Conservation (phyloP, 1,139 yeast genomes). For the Zygoascus hellenicus region DNA sequence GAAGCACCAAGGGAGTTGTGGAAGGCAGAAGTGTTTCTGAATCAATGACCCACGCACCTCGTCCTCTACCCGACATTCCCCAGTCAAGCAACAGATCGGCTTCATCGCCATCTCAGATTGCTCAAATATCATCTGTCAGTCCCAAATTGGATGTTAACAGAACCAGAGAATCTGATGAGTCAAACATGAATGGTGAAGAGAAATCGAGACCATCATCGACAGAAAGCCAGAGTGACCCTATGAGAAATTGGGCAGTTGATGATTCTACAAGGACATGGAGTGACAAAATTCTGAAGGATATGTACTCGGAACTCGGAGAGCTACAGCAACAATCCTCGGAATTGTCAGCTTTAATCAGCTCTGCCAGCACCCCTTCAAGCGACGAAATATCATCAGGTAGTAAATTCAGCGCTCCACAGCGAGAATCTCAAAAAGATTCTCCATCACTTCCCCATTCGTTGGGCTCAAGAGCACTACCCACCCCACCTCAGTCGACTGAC, state of each 20-base stretch:
- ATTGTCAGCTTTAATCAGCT: conserved; percentile 20
- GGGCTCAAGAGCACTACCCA: not conserved
- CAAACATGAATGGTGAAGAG: too few species aligned
- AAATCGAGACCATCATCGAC: too few species aligned
- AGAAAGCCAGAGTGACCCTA: not conserved
- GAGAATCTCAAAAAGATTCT: conserved; percentile 1
- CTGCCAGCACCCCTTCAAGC: conserved; percentile 5
- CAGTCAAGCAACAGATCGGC: conserved; percentile 9
- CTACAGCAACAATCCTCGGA: conserved; percentile 25
- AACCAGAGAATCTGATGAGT: too few species aligned
- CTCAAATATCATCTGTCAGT: not conserved
- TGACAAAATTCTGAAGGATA: conserved; percentile 25
- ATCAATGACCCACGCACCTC: conserved; percentile 8
- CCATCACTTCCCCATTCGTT: not conserved
- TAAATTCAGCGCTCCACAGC: not conserved
- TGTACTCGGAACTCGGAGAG: conserved; percentile 29
- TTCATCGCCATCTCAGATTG: conserved; percentile 5
- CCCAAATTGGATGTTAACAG: not conserved
- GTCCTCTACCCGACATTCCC: conserved; percentile 15
- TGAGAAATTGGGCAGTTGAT: conserved; percentile 1
- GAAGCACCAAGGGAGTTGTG: conserved; percentile 4
- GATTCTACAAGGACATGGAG: conserved; percentile 19
- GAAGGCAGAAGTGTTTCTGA: conserved; percentile 7
- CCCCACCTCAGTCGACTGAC: not conserved
- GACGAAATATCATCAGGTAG: not conserved